Evolutionary conservation across 129 eudicot species (phyloP), one percentile per base, ranked within the genome.

Genomic region (Ambrosia artemisiifolia): DNA sequence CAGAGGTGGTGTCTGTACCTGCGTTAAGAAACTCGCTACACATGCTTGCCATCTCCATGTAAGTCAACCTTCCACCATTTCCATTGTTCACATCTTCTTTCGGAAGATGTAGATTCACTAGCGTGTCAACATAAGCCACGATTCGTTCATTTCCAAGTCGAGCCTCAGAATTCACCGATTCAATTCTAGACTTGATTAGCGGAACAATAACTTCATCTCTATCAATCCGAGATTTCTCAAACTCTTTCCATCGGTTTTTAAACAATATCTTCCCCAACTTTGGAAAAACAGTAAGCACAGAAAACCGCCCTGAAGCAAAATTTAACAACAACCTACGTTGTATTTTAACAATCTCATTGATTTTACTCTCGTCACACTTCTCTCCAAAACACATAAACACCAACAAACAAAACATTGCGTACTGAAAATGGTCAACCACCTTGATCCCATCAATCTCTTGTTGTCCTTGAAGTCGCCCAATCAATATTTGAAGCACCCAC

Each of bases 11-110:
- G 14, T 75, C 79, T 0, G 79, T 75, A 3, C 79, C 72, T 0
- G 65, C 92, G 42, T 47, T 77, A 3, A 90, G 81, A 60, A 90
- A 90, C 47, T 90, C 96, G 12, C 84, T 60, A 51, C 90, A 84
- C 46, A 80, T 54, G 7, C 68, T 73, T 47, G 80, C 88, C 68
- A 90, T 81, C 63, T 84, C 88, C 7, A 62, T 79, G 6, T 80
- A 65, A 0, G 72, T 79, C 47, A 90, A 60, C 56, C 65, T 65
- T 53, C 54, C 79, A n/a, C 72, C 66, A 40, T 74, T 64, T 20
- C 2, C 55, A 10, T 38, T 38, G 20, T 7, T 14, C 36, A 3
- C 20, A 1, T 73, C 72, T 53, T 75, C 72, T 1, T 50, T 33
- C 3, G 79, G 79, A 65, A 75, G 56, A 56, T 53, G 14, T 11